Evolutionary conservation across 148 eudicot species (phyloP), one percentile per base, ranked within the genome.

Genomic region (Rhododendron ferrugineum): DNA sequence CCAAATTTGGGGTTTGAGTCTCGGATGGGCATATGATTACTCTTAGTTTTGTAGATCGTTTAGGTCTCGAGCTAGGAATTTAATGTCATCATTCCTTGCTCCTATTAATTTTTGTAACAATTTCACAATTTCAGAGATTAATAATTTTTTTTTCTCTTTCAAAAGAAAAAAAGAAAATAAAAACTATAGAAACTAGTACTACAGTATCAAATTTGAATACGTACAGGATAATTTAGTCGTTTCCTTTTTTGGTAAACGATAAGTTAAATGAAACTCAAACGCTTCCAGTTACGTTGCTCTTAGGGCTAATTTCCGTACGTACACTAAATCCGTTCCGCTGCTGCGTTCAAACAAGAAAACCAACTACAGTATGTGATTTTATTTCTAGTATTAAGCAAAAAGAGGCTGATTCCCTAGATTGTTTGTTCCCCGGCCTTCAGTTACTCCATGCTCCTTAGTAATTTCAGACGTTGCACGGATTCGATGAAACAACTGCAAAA

Each of bases 391-490:
- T 5, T 42, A 50, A 66, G 15, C n/a, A 72, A 72, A 80, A 81
- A 20, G 4, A 15, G 22, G 20, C 72, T n/a, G 15, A 85, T 72
- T 6, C 44, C 36, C 36, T 40, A 40, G 42, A 40, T 40, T 40
- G 44, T 40, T 40, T 40, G 44, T 23, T 58, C 64, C 64, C 75
- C 16, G 44, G 44, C 32, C 49, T 3, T 44, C 20, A 11, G 40
- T 80, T 26, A 85, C 42, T 36, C 50, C 16, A 3, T 72, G 7
- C 85, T 84, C 84, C 86, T 91, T 22, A 86, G 11, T 86, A 93
- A 78, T 81, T 89, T 91, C 9, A 93, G 85, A 1, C 96, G 93
- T 40, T 85, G 91, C 32, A 92, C 93, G 1, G 92, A 87, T 36
- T 78, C n/a, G 20, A 87, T 54, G 20, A 93, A 93, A n/a, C 87